Percentiles rank a stretch among this genome's conserved stretches.
These are phyloP conservation scores for Candida chilensis DNA, from an alignment of 805 yeast genomes.

Conservation along the genomic window DNA sequence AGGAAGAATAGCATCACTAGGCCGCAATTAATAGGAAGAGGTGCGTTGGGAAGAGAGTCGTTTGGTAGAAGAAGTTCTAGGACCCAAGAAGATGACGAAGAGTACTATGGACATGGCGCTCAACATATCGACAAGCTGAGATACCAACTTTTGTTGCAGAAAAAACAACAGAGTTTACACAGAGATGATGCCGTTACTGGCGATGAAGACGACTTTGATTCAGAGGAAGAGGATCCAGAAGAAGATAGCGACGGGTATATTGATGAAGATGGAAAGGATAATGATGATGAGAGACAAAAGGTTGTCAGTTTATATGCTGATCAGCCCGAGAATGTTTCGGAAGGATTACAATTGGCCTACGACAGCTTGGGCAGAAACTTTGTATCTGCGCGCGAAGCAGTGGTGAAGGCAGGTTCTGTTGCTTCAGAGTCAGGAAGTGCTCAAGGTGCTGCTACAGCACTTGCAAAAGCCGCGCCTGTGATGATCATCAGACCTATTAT, in stretches of 20 bases:
- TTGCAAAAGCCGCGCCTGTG: conserved; percentile 73
- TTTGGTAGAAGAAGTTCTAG: conserved; percentile 5
- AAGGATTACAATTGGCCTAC: conserved; percentile 74
- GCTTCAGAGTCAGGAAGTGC: conserved; percentile 59
- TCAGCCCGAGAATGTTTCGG: conserved; percentile 65
- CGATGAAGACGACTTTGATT: conserved; percentile 13
- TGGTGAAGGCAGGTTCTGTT: conserved; percentile 49
- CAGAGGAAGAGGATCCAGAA: conserved; percentile 6
- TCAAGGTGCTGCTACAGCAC: conserved; percentile 55
- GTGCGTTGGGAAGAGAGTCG: conserved; percentile 1
- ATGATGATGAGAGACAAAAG: conserved; percentile 23
- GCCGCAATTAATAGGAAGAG: conserved; percentile 3
- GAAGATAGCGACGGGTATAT: conserved; percentile 7
- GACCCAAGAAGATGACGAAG: conserved; percentile 18
- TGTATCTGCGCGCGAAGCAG: conserved; percentile 52
- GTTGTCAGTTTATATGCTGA: conserved; percentile 70
- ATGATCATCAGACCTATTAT: conserved; percentile 77
- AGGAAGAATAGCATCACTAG: background rate
- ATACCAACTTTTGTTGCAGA: too few species aligned
- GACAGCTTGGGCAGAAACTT: conserved; percentile 62
- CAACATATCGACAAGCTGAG: too few species aligned
- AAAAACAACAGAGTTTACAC: background rate
- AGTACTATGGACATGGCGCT: too few species aligned
- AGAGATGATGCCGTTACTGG: conserved; percentile 7
- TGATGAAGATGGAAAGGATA: conserved; percentile 14